These are phyloP conservation scores for Blastomyces emzantsi DNA, from an alignment of 2,329 filamentous ascomycete genomes.

Conservation along the genomic window DNA sequence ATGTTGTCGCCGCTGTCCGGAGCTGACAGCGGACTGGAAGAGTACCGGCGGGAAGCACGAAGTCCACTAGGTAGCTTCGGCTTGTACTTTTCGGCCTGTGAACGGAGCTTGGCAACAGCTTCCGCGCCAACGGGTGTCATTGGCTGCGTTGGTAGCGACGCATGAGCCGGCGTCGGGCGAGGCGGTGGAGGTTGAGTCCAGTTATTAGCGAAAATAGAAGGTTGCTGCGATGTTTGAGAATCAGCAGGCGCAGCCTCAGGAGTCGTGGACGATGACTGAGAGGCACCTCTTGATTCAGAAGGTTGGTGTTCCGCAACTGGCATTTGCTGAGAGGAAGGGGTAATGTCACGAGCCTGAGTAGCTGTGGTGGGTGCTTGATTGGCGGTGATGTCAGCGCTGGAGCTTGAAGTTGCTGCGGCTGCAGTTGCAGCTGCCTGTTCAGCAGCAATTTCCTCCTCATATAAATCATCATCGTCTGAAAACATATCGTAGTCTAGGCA, in stretches of 20 bases:
- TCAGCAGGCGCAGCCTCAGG: neutral
- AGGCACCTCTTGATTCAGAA: neutral
- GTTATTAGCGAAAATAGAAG: neutral
- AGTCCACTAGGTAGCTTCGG: slow-evolving; percentile 35
- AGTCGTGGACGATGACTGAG: slow-evolving; percentile 7
- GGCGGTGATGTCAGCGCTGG: neutral
- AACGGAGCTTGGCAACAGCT: slow-evolving; percentile 30
- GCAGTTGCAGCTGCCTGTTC: neutral
- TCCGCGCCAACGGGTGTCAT: slow-evolving; percentile 20
- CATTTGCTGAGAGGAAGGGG: neutral
- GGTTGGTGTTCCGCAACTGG: neutral
- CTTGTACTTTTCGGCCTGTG: slow-evolving; percentile 34
- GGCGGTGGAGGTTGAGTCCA: slow-evolving; percentile 12
- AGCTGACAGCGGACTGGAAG: slow-evolving; percentile 11
- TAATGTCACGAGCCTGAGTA: neutral
- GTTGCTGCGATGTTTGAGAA: neutral
- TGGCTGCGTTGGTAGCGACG: slow-evolving; percentile 16
- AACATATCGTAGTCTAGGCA: slow-evolving; percentile 26
- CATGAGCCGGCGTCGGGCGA: slow-evolving; percentile 14
- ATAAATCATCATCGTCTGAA: slow-evolving; percentile 17
- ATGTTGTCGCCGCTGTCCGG: neutral
- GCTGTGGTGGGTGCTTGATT: neutral
- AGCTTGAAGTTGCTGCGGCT: neutral
- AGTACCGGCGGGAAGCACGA: slow-evolving; percentile 12
- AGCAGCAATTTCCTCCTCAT: neutral